phyloP scores from a whole-genome alignment of 257 asterid genomes.

The Jacaranda mimosifolia region DNA sequence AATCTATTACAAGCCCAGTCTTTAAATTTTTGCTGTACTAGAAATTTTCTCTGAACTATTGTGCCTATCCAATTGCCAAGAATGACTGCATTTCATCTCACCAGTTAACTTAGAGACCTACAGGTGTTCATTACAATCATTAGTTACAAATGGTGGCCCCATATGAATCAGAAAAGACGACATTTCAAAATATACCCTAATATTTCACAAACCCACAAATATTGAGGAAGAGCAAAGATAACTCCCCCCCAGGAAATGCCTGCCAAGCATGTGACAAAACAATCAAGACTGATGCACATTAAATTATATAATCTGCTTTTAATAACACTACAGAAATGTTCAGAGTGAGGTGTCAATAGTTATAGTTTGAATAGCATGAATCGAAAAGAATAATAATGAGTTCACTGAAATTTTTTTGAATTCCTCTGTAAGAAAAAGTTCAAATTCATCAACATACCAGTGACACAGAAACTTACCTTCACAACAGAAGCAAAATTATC shows the following conservation, averaged over 20 bases:
- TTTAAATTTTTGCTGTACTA: neutral
- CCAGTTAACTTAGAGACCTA: neutral
- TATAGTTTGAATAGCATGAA: neutral
- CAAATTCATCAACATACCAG: slow-evolving; percentile 7
- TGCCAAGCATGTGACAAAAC: neutral
- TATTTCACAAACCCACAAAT: neutral
- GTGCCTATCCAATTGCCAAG: neutral
- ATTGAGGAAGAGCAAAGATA: neutral
- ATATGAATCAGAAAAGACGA: slow-evolving; percentile 23
- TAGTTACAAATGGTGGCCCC: neutral
- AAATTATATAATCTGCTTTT: neutral
- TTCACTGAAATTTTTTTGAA: neutral
- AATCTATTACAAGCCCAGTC: slow-evolving; percentile 13
- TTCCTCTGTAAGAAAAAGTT: neutral
- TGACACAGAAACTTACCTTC: slow-evolving; percentile 65
- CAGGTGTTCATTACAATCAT: neutral
- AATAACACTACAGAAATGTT: neutral
- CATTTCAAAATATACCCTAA: neutral
- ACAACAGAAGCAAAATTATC: slow-evolving; percentile 95
- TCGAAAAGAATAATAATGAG: neutral
- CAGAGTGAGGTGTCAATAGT: neutral
- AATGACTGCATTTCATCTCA: neutral
- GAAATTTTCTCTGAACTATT: neutral
- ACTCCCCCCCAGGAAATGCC: neutral
- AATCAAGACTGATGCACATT: neutral